Conservation (phyloP, 139 green algal species). For the Trebouxia sp. region DNA sequence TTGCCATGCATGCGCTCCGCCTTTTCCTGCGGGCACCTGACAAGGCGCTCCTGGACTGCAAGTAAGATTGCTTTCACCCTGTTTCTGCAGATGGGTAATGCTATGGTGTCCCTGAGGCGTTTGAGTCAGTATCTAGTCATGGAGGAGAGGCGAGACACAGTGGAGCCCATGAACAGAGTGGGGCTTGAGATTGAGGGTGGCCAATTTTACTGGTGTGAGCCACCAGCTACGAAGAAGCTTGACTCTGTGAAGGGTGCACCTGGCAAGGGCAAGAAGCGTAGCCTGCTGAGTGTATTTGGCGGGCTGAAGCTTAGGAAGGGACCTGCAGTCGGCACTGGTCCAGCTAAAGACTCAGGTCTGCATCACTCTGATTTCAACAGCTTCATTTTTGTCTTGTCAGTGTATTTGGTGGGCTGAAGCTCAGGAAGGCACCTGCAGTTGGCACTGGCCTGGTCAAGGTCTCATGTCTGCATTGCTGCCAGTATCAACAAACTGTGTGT, state of each 20-base stretch:
- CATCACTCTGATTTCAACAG: neutral
- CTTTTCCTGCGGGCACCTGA: too few relatives aligned
- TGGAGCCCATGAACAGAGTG: constrained; percentile 34
- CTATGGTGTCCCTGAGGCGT: constrained; percentile 55
- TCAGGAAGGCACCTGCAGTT: neutral
- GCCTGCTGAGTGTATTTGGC: constrained; percentile 7
- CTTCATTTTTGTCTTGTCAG: too few relatives aligned
- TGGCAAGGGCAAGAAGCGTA: constrained; percentile 17
- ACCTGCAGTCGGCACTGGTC: neutral
- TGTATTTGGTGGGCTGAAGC: constrained; percentile 8
- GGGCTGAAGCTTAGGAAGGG: constrained; percentile 5
- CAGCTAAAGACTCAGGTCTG: neutral
- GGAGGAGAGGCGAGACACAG: constrained; percentile 53
- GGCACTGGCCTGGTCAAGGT: neutral
- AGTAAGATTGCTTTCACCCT: too few relatives aligned
- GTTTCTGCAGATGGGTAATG: constrained; percentile 59
- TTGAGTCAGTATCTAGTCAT: constrained; percentile 53
- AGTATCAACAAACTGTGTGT: too few relatives aligned
- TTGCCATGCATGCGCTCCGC: neutral
- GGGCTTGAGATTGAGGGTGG: constrained; percentile 38
- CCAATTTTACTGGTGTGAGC: constrained; percentile 53
- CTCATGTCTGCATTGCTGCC: neutral
- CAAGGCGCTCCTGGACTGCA: too few relatives aligned
- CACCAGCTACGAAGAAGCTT: constrained; percentile 24
- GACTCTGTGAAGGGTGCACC: neutral